These are phyloP conservation scores for Epicoccum sorghinum DNA, from an alignment of 2,329 filamentous ascomycete genomes.

Conservation along the genomic window DNA sequence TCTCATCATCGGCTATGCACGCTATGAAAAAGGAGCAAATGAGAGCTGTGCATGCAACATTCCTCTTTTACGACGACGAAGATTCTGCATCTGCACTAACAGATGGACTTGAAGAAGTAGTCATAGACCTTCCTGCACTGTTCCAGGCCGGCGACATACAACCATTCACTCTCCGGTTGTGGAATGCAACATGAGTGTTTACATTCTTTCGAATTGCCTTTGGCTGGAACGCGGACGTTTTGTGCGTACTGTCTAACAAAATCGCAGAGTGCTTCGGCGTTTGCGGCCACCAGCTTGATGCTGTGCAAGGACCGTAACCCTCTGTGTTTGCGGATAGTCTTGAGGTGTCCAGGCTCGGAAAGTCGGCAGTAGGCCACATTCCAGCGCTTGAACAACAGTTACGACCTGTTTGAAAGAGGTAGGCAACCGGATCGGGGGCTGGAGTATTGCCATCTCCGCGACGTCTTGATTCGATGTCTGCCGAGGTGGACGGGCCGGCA, in stretches of 20 bases:
- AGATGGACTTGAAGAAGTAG: not conserved
- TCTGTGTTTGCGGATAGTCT: constrained; percentile 17
- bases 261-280: constrained; percentile 5
- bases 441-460: not conserved
- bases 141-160: constrained; percentile 13
- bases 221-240: constrained; percentile 13
- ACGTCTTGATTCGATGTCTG: not conserved
- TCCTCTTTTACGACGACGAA: too few relatives aligned
- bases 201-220: not conserved
- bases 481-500: not conserved
- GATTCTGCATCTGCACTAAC: not conserved
- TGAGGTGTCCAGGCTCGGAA: constrained; percentile 4
- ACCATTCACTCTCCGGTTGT: not conserved
- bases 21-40: not conserved
- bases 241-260: constrained; percentile 9
- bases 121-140: not conserved
- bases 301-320: constrained; percentile 9
- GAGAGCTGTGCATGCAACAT: too few relatives aligned
- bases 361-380: constrained; percentile 23
- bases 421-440: constrained; percentile 14
- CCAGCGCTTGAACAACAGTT: constrained; percentile 31
- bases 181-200: not conserved
- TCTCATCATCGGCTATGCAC: not conserved
- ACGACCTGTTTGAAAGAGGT: constrained; percentile 25
- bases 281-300: constrained; percentile 24